phyloP scores from a whole-genome alignment of 352 stramenopile species.

The Pythium sukuiense region DNA sequence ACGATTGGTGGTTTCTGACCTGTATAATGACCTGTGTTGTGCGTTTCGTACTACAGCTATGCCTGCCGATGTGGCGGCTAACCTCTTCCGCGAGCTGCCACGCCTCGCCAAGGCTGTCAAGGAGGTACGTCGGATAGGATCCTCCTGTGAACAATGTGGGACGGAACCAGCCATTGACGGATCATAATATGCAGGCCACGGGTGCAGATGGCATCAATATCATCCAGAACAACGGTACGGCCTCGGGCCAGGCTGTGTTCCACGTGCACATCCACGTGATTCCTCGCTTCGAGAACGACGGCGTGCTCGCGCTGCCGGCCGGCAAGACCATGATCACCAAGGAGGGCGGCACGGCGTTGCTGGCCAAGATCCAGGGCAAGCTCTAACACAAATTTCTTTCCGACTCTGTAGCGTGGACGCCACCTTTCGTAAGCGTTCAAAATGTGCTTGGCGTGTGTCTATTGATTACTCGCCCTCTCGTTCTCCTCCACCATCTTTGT shows the following conservation, averaged over 20 bases:
- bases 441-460: not conserved
- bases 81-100: conserved; percentile 73
- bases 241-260: conserved; percentile 72
- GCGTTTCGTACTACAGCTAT: conserved; percentile 38
- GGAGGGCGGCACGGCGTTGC: conserved; percentile 55
- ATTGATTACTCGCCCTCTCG: conserved; percentile 3
- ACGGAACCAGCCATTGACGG: too few species aligned
- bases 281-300: conserved; percentile 65
- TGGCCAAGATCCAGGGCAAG: conserved; percentile 77
- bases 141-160: too few species aligned
- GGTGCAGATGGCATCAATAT: conserved; percentile 73
- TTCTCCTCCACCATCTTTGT: not conserved
- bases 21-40: not conserved
- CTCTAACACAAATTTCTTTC: conserved; percentile 31
- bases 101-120: conserved; percentile 75
- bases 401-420: not conserved
- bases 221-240: conserved; percentile 78
- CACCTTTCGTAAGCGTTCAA: not conserved
- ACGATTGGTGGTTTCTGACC: too few species aligned
- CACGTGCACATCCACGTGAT: conserved; percentile 84
- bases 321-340: conserved; percentile 61
- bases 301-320: conserved; percentile 52
- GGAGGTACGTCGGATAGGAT: conserved; percentile 26
- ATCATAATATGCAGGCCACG: conserved; percentile 37
- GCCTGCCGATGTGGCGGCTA: conserved; percentile 64